Evolutionary conservation across 768 basidiomycete genomes (phyloP), one percentile per base, ranked within the genome.

Genomic region (Sarcodon sp.): DNA sequence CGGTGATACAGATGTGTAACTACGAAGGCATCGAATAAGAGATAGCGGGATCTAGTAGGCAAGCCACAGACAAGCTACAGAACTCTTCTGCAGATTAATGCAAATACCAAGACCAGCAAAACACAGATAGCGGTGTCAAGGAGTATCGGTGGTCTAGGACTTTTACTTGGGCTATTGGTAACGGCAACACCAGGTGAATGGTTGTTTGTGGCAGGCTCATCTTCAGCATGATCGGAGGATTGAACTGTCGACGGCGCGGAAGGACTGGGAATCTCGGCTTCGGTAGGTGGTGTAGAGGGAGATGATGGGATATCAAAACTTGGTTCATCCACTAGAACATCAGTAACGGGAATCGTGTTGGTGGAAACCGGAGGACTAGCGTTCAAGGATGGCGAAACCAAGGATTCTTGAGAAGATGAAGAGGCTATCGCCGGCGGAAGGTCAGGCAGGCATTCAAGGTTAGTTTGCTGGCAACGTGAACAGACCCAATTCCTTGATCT

Each of bases 401-500:
- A 27, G 4, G 21, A 27, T 27, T 27, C 43, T 43, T 32, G 21
- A 45, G 31, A 39, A 33, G 38, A 37, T 27, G 38, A 34, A 49
- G 41, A 15, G 33, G 43, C 35, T 31, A 37, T 47, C 44, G 55
- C 45, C 21, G 57, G 47, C 1, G 66, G 56, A 10, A 79, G 80
- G 64, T 89, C 83, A 10, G 87, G 87, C 45, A 92, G 75, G 44
- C 79, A 68, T 38, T 77, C 74, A 46, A 79, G 51, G 68, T 90
- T 91, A 33, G 73, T 60, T 54, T 75, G 69, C 43, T 79, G 66
- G 61, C 88, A 90, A 45, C 75, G 76, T 7, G 86, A 80, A 54
- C 88, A 92, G 35, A 68, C 64, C 88, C 89, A 91, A 51, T 79
- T 75, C 49, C 84, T 74, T 33, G 88, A 92, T 55, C 88, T 91